Evolutionary conservation across 805 yeast species (phyloP).

Genomic region (Kluyveromyces nonfermentans): DNA sequence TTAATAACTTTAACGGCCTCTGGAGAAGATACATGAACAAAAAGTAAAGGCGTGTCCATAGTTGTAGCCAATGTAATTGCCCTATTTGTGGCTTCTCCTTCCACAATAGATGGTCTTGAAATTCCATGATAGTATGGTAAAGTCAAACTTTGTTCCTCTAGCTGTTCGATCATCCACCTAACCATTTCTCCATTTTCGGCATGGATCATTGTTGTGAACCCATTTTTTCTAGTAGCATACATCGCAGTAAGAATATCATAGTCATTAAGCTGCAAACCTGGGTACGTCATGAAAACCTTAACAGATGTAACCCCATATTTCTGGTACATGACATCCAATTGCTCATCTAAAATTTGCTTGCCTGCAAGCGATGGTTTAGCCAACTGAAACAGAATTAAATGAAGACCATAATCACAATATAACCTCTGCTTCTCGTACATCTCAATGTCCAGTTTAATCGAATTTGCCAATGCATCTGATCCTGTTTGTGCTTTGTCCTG

Average conservation of each 20-base stretch:
- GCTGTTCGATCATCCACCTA: conserved; percentile 32
- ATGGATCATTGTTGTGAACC: conserved; percentile 41
- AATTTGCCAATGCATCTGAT: conserved; percentile 26
- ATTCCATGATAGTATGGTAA: conserved; percentile 39
- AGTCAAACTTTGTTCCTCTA: conserved; percentile 30
- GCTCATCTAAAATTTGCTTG: conserved; percentile 18
- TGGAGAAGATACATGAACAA: conserved; percentile 41
- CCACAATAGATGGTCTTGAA: conserved; percentile 37
- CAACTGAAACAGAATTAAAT: conserved; percentile 34
- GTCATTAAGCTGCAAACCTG: conserved; percentile 34
- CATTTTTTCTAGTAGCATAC: conserved; percentile 32
- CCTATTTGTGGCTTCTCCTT: conserved; percentile 42
- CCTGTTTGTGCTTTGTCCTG: conserved; percentile 30
- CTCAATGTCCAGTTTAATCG: conserved; percentile 24
- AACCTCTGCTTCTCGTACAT: conserved; percentile 9
- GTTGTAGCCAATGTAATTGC: conserved; percentile 36
- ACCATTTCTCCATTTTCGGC: conserved; percentile 45
- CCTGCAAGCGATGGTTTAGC: conserved; percentile 11
- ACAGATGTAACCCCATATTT: conserved; percentile 33
- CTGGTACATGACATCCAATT: conserved; percentile 29
- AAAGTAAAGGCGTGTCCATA: conserved; percentile 37
- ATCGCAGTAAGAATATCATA: conserved; percentile 33
- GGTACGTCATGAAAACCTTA: conserved; percentile 40
- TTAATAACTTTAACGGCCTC: conserved; percentile 34
- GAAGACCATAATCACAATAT: conserved; percentile 42